These are phyloP conservation scores for Leccinellum rugosiceps DNA, from an alignment of 768 basidiomycete genomes.

Conservation along the genomic window DNA sequence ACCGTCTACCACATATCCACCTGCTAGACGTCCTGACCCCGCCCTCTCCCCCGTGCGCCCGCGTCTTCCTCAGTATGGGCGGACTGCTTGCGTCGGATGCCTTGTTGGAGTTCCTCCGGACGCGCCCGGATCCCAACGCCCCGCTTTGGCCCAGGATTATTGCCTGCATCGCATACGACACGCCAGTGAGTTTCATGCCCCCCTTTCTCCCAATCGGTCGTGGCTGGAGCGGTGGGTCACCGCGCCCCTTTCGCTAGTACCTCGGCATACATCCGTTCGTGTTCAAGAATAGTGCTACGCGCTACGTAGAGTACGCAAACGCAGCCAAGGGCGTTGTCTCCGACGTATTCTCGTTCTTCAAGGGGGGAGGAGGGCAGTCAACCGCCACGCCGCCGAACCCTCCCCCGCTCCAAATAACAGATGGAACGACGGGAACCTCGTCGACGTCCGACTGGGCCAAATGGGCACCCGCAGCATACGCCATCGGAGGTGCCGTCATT, in stretches of 20 bases:
- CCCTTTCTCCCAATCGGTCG: not conserved
- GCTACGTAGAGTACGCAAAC: constrained; percentile 67
- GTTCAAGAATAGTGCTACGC: constrained; percentile 79
- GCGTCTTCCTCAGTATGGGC: constrained; percentile 72
- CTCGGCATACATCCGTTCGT: constrained; percentile 82
- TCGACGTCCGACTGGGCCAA: constrained; percentile 46
- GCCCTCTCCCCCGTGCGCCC: not conserved
- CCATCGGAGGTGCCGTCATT: constrained; percentile 68
- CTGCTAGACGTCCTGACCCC: not conserved
- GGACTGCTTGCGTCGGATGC: constrained; percentile 87
- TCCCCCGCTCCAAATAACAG: constrained; percentile 31
- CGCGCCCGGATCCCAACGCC: constrained; percentile 59
- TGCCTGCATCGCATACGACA: constrained; percentile 84
- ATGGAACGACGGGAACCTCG: constrained; percentile 19
- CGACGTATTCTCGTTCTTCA: constrained; percentile 55
- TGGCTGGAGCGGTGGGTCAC: not conserved
- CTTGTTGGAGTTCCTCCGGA: constrained; percentile 64
- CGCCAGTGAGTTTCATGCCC: constrained; percentile 58
- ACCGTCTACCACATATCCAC: not conserved
- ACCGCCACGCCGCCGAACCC: constrained; percentile 27
- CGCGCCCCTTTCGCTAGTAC: constrained; percentile 48
- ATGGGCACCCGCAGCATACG: constrained; percentile 70
- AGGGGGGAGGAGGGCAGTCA: constrained; percentile 41
- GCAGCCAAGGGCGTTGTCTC: constrained; percentile 63
- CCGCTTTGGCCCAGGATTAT: constrained; percentile 89